Evolutionary conservation across 495 filamentous ascomycete genomes (phyloP).

Genomic region (Aspergillus ellipticus): DNA sequence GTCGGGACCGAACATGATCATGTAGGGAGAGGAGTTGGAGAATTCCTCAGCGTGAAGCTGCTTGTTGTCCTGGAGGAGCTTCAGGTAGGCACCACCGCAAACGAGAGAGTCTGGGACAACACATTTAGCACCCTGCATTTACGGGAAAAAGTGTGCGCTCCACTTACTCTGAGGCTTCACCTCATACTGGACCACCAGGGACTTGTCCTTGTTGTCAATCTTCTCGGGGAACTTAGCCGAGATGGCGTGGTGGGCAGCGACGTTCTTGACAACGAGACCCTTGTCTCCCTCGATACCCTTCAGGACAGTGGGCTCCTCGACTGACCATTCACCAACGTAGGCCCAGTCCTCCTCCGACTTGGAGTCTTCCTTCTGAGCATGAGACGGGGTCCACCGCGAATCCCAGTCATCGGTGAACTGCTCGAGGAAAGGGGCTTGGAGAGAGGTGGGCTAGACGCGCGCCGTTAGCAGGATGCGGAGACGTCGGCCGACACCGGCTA

Average conservation of each 20-base stretch:
- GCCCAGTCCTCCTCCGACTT: constrained; percentile 92
- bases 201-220: constrained; percentile 95
- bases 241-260: constrained; percentile 97
- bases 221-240: constrained; percentile 97
- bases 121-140: background rate
- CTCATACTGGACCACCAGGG: constrained; percentile 96
- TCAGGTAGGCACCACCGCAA: constrained; percentile 98
- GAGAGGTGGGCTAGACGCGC: constrained; percentile 63
- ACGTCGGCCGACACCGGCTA: constrained; percentile 4
- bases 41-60: constrained; percentile 96
- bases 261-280: constrained; percentile 95
- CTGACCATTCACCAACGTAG: constrained; percentile 93
- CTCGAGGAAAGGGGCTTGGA: constrained; percentile 95
- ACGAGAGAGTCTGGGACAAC: constrained; percentile 73
- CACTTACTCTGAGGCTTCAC: constrained; percentile 96
- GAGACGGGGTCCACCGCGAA: constrained; percentile 82
- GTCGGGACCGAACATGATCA: constrained; percentile 99
- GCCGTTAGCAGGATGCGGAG: constrained; percentile 19
- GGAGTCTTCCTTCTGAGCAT: constrained; percentile 94
- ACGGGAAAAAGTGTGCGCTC: background rate
- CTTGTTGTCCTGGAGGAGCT: constrained; percentile 97
- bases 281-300: constrained; percentile 96
- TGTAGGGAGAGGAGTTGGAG: constrained; percentile 93
- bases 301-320: constrained; percentile 89
- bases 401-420: constrained; percentile 98